These are phyloP conservation scores for Saprolegnia diclina DNA, from an alignment of 352 stramenopile species.

Conservation along the genomic window DNA sequence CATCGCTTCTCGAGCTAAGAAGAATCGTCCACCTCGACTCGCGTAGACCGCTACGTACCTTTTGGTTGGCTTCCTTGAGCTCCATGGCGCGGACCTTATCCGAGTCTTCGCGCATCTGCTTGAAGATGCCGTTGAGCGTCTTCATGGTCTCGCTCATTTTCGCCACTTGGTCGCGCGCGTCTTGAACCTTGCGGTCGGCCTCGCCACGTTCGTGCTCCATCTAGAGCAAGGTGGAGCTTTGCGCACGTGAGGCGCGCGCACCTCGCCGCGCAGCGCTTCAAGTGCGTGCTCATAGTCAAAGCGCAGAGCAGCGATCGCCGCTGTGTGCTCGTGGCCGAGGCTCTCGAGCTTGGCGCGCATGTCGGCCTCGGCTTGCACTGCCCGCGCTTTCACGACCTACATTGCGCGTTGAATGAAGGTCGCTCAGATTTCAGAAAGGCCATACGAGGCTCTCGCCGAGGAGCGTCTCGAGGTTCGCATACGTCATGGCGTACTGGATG, in stretches of 20 bases:
- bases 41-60: conserved; percentile 16
- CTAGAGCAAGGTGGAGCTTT: conserved; percentile 37
- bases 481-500: conserved; percentile 70
- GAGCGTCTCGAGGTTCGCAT: conserved; percentile 60
- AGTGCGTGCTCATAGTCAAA: not conserved
- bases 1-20: conserved; percentile 57
- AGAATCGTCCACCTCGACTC: not conserved
- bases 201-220: conserved; percentile 54
- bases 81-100: conserved; percentile 87
- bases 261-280: not conserved
- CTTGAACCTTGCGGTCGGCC: conserved; percentile 59
- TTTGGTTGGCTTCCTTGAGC: conserved; percentile 68
- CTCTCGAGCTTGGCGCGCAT: conserved; percentile 39
- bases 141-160: conserved; percentile 92
- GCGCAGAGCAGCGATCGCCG: conserved; percentile 11
- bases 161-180: conserved; percentile 74
- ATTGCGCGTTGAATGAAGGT: not conserved
- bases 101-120: conserved; percentile 89
- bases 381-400: conserved; percentile 33
- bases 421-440: not conserved
- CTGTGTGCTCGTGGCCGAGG: conserved; percentile 15
- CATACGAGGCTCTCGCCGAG: conserved; percentile 35
- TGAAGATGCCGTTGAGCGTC: conserved; percentile 90
- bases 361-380: conserved; percentile 37
- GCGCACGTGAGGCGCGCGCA: conserved; percentile 35